A percentile compares a stretch with the other conserved stretches of the same genome.
phyloP scores from a whole-genome alignment of 164 flowering plant species.

The Chimonanthus salicifolius region DNA sequence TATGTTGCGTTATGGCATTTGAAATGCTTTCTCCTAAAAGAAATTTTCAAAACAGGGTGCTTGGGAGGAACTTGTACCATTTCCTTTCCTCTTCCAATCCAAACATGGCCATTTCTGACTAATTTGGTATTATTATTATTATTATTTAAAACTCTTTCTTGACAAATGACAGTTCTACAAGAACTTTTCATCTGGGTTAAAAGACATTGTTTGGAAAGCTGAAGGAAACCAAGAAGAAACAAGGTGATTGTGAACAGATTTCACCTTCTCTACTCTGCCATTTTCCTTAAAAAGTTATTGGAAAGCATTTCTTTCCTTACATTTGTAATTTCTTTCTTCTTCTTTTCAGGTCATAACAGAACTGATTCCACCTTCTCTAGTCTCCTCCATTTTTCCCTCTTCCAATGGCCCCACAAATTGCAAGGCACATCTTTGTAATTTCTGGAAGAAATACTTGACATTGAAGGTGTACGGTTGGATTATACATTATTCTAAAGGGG shows the following conservation, averaged over 20 bases:
- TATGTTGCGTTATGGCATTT: no score
- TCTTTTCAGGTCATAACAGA: slow-evolving; percentile 9
- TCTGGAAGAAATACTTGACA: background rate
- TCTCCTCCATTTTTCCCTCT: background rate
- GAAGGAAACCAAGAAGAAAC: slow-evolving; percentile 32
- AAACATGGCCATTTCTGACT: no score
- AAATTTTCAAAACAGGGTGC: no score
- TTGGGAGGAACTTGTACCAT: no score
- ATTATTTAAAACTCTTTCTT: background rate
- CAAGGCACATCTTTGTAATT: background rate
- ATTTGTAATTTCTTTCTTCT: background rate
- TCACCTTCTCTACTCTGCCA: no score
- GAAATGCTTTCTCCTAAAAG: no score
- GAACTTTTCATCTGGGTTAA: slow-evolving; percentile 54
- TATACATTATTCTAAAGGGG: background rate
- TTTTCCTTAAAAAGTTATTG: no score
- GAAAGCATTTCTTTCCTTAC: background rate
- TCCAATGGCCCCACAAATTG: background rate
- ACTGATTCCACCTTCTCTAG: background rate
- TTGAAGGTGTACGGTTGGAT: background rate
- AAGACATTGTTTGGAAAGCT: slow-evolving; percentile 71
- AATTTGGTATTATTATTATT: no score
- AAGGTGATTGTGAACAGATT: slow-evolving; percentile 21
- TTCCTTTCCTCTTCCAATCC: no score
- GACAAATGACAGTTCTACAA: slow-evolving; percentile 38